These are phyloP conservation scores for Cyclotella choctawhatcheeana DNA, from an alignment of 108 stramenopile genomes.

Conservation along the genomic window DNA sequence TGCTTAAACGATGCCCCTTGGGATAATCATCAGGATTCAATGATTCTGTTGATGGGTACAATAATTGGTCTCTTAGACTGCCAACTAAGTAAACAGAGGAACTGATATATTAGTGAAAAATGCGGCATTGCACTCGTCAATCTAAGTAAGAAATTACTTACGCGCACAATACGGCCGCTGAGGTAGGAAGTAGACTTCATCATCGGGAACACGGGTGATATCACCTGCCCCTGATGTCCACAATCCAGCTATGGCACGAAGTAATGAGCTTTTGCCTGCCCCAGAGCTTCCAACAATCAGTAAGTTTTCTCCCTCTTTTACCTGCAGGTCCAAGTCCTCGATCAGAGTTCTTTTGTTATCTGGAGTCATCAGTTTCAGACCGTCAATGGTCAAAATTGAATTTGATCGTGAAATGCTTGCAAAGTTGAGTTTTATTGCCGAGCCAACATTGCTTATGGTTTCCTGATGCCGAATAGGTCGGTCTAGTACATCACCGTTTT, in stretches of 20 bases:
- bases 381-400: slow-evolving; percentile 46
- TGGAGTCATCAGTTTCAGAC: slow-evolving; percentile 60
- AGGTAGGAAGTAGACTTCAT: slow-evolving; percentile 84
- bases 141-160: too few species aligned
- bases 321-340: slow-evolving; percentile 48
- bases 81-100: slow-evolving; percentile 76
- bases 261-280: slow-evolving; percentile 58
- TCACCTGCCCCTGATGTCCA: slow-evolving; percentile 75
- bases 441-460: slow-evolving; percentile 1
- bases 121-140: too few species aligned
- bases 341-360: slow-evolving; percentile 59
- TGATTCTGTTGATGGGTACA: slow-evolving; percentile 59
- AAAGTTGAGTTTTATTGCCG: too few species aligned
- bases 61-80: slow-evolving; percentile 74
- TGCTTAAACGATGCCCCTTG: background rate
- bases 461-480: slow-evolving; percentile 27
- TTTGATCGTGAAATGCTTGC: too few species aligned
- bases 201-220: slow-evolving; percentile 61
- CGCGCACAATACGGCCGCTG: slow-evolving; percentile 73
- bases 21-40: too few species aligned
- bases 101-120: background rate
- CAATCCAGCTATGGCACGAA: slow-evolving; percentile 86
- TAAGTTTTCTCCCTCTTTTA: slow-evolving; percentile 57
- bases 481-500: background rate
- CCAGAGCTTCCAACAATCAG: slow-evolving; percentile 78